Conservation (phyloP, 352 stramenopile species). For the Phytophthora podocarpi region DNA sequence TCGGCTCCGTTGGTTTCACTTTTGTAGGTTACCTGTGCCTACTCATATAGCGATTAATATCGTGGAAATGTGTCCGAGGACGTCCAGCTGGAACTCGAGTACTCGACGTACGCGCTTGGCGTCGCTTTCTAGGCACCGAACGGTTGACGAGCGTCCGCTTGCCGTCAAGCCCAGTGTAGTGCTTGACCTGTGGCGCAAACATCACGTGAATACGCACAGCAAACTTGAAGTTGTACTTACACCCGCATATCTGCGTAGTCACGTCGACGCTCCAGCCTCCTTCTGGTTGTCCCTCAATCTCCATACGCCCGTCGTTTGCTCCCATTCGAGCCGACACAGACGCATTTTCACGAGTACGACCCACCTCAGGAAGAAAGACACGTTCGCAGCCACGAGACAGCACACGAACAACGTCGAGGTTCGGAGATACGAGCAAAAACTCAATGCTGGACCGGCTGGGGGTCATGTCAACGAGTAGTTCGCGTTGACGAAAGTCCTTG, state of each 20-base stretch:
- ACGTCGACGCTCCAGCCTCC: background rate
- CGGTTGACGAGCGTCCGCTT: slow-evolving; percentile 5
- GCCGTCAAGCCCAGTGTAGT: slow-evolving; percentile 8
- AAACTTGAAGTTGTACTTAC: slow-evolving; percentile 19
- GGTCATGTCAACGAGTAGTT: background rate
- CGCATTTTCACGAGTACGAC: background rate
- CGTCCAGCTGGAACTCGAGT: background rate
- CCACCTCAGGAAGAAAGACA: background rate
- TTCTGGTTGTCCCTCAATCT: background rate
- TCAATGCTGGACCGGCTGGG: background rate
- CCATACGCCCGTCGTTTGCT: background rate
- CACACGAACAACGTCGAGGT: background rate
- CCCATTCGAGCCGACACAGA: slow-evolving; percentile 13
- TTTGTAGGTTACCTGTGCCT: too few relatives aligned
- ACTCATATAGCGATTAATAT: too few relatives aligned
- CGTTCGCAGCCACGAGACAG: background rate
- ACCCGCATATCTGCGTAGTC: background rate
- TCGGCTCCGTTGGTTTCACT: too few relatives aligned
- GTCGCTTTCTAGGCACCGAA: background rate
- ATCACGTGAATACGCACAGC: background rate
- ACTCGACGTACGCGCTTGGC: background rate
- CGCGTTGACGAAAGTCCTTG: background rate
- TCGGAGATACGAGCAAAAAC: slow-evolving; percentile 2
- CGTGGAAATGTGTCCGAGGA: too few relatives aligned
- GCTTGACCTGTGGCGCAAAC: slow-evolving; percentile 1